These are phyloP conservation scores for Salicornia ramosissima DNA, from an alignment of 148 eudicot species.

Conservation along the genomic window DNA sequence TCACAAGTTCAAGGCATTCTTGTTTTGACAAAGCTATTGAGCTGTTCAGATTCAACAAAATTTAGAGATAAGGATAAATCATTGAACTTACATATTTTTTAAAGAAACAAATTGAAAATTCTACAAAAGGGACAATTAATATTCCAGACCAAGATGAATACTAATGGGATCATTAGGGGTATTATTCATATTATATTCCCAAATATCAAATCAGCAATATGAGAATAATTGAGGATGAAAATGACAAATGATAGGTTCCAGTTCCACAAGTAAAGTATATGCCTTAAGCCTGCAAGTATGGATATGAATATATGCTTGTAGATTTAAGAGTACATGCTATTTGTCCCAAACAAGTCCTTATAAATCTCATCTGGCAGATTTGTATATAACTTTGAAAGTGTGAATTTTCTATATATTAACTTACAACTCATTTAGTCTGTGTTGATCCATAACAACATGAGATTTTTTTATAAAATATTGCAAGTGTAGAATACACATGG, in stretches of 20 bases:
- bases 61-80: constrained; percentile 12
- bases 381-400: constrained; percentile 14
- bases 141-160: constrained; percentile 7
- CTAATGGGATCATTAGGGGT: not conserved
- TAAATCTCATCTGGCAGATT: constrained; percentile 5
- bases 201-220: not conserved
- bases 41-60: not conserved
- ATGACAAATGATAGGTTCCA: constrained; percentile 14
- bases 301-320: too few species aligned
- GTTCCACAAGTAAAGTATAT: constrained; percentile 3
- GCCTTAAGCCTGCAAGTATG: constrained; percentile 7
- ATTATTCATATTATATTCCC: not conserved
- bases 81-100: too few species aligned
- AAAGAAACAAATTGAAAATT: not conserved
- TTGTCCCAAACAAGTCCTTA: not conserved
- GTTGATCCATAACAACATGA: constrained; percentile 12
- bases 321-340: not conserved
- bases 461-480: not conserved
- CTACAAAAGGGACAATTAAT: not conserved
- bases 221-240: not conserved
- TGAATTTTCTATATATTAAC: constrained; percentile 15
- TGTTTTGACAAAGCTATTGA: constrained; percentile 5
- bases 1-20: too few species aligned
- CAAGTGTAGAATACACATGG: not conserved
- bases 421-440: constrained; percentile 21